A percentile compares a stretch with the other conserved stretches of the same genome.
Conservation (phyloP, 2,329 filamentous ascomycete species). For the Acrocalymma vagum region DNA sequence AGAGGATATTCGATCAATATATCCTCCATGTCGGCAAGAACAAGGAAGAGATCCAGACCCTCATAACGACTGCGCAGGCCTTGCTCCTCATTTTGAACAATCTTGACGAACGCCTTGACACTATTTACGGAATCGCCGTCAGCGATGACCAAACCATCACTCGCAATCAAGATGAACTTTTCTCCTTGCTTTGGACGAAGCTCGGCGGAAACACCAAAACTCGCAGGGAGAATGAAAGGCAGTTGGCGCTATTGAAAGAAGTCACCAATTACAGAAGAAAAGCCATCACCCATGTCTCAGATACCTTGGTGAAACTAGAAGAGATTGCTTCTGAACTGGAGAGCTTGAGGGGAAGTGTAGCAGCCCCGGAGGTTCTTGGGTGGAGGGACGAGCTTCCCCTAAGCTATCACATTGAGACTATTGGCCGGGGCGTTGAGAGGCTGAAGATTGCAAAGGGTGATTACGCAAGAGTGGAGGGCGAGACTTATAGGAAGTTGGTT, state of each 20-base stretch:
- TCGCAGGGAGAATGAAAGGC: conserved; percentile 68
- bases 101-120: conserved; percentile 73
- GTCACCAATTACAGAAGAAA: conserved; percentile 72
- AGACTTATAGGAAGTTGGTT: conserved; percentile 43
- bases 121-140: conserved; percentile 74
- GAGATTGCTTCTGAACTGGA: conserved; percentile 75
- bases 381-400: conserved; percentile 67
- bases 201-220: conserved; percentile 73
- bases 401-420: conserved; percentile 77
- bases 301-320: conserved; percentile 76
- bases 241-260: conserved; percentile 70
- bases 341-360: conserved; percentile 75
- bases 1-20: conserved; percentile 76
- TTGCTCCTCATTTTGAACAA: conserved; percentile 71
- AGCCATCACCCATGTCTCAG: conserved; percentile 73
- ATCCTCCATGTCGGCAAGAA: conserved; percentile 75
- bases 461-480: conserved; percentile 66
- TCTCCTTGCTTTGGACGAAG: conserved; percentile 76
- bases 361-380: conserved; percentile 68
- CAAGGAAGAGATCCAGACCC: conserved; percentile 71
- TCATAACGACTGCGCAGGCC: conserved; percentile 76
- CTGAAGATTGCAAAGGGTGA: conserved; percentile 71
- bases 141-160: conserved; percentile 69
- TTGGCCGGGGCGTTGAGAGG: conserved; percentile 75
- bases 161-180: conserved; percentile 69